Evolutionary conservation across 208 protist species (phyloP).

Genomic region (Trypanosoma mega): DNA sequence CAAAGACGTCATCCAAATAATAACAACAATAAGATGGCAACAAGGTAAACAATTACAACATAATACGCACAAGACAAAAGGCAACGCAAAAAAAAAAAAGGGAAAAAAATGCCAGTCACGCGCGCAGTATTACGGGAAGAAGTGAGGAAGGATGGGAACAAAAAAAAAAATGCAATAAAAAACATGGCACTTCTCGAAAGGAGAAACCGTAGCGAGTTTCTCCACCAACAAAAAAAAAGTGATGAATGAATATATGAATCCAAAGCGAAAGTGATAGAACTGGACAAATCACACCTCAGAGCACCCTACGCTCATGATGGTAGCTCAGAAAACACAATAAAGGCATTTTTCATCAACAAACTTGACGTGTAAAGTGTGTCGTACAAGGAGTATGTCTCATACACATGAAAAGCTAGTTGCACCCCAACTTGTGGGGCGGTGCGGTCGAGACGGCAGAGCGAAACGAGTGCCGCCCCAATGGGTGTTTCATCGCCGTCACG

Average conservation of each 20-base stretch:
- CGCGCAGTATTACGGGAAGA: too few species aligned
- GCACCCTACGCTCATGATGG: too few species aligned
- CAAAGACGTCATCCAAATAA: too few species aligned
- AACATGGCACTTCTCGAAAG: neutral
- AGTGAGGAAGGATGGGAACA: neutral
- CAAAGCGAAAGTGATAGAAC: too few species aligned
- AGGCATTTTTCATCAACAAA: conserved; percentile 82
- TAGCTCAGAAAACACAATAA: conserved; percentile 77
- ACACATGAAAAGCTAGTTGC: conserved; percentile 86
- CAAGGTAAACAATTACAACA: too few species aligned
- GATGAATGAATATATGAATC: too few species aligned
- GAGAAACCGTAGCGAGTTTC: neutral
- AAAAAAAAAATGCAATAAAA: conserved; percentile 1
- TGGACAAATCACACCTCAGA: too few species aligned
- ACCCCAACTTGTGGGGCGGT: conserved; percentile 56
- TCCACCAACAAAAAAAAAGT: conserved; percentile 2
- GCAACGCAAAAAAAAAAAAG: too few species aligned
- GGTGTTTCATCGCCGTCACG: conserved; percentile 83
- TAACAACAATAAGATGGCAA: too few species aligned
- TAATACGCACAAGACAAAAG: too few species aligned
- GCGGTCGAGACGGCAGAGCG: conserved; percentile 61
- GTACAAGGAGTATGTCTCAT: conserved; percentile 90
- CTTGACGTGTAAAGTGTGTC: conserved; percentile 80
- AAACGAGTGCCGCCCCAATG: conserved; percentile 84
- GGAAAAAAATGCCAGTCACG: too few species aligned